A percentile compares a stretch with the other conserved stretches of the same genome.
These are phyloP conservation scores for Geotrichum histeridarum DNA, from an alignment of 1,139 yeast species.

Conservation along the genomic window DNA sequence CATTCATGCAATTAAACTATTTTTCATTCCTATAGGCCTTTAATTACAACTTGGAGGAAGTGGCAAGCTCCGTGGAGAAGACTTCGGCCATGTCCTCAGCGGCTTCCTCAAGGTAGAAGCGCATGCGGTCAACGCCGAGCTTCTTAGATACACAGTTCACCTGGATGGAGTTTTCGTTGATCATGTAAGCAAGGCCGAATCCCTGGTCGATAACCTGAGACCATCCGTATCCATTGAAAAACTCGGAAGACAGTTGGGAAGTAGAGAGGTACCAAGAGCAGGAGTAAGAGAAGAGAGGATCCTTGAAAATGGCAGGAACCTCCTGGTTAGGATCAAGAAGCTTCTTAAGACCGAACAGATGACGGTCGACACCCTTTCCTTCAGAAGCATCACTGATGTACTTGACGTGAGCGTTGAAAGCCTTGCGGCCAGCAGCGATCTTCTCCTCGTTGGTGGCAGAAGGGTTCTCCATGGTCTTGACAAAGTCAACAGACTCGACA, in stretches of 20 bases:
- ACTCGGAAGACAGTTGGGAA: conserved; percentile 84
- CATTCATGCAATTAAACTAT: conserved; percentile 18
- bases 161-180: conserved; percentile 79
- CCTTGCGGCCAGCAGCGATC: conserved; percentile 63
- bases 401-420: conserved; percentile 68
- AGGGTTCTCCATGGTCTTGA: conserved; percentile 68
- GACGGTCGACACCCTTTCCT: conserved; percentile 92
- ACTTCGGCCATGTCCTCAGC: conserved; percentile 78
- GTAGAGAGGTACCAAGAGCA: conserved; percentile 82
- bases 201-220: conserved; percentile 94
- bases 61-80: conserved; percentile 40
- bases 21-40: conserved; percentile 10
- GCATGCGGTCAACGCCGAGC: conserved; percentile 61
- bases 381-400: conserved; percentile 75
- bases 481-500: conserved; percentile 66
- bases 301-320: conserved; percentile 67
- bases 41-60: conserved; percentile 35
- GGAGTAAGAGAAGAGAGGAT: conserved; percentile 72
- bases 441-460: conserved; percentile 53
- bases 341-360: conserved; percentile 81
- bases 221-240: conserved; percentile 93
- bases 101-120: conserved; percentile 65
- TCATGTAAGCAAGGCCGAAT: conserved; percentile 89
- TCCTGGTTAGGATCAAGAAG: conserved; percentile 56
- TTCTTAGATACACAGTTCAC: conserved; percentile 80